Evolutionary conservation across 2,329 filamentous ascomycete species (phyloP).

Genomic region (Aspergillus fumigatiaffinis): DNA sequence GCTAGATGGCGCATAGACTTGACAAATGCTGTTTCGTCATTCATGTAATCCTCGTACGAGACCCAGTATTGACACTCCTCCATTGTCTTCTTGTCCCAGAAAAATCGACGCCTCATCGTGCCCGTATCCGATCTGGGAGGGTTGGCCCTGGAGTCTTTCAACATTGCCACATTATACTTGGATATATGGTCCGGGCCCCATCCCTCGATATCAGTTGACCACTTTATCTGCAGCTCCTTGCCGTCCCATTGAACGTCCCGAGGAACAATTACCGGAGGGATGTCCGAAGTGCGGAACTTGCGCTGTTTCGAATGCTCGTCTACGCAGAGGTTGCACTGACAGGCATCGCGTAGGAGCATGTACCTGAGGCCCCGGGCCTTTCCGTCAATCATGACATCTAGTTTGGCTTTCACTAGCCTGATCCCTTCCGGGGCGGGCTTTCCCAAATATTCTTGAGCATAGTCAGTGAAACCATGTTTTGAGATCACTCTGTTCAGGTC

Average conservation of each 20-base stretch:
- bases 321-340: slow-evolving; percentile 51
- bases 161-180: slow-evolving; percentile 17
- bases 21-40: slow-evolving; percentile 54
- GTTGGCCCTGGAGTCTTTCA: slow-evolving; percentile 10
- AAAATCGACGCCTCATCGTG: slow-evolving; percentile 25
- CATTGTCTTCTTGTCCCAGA: slow-evolving; percentile 42
- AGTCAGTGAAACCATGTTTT: neutral
- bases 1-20: slow-evolving; percentile 60
- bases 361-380: slow-evolving; percentile 6
- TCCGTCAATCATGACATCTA: neutral
- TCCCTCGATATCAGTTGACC: slow-evolving; percentile 54
- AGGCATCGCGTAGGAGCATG: slow-evolving; percentile 51
- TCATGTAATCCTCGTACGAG: slow-evolving; percentile 69
- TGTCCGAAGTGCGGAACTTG: slow-evolving; percentile 61
- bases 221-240: slow-evolving; percentile 54
- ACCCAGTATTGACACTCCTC: slow-evolving; percentile 50
- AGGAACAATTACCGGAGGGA: slow-evolving; percentile 49
- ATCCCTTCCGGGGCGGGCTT: neutral
- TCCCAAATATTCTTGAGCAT: neutral
- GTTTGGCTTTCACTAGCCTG: neutral
- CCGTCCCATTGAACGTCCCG: slow-evolving; percentile 33
- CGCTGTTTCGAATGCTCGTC: slow-evolving; percentile 60
- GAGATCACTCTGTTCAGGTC: neutral
- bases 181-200: slow-evolving; percentile 42
- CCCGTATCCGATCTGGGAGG: slow-evolving; percentile 7